Conservation (phyloP, 495 filamentous ascomycete species). For the Trichodelitschia bisporula region DNA sequence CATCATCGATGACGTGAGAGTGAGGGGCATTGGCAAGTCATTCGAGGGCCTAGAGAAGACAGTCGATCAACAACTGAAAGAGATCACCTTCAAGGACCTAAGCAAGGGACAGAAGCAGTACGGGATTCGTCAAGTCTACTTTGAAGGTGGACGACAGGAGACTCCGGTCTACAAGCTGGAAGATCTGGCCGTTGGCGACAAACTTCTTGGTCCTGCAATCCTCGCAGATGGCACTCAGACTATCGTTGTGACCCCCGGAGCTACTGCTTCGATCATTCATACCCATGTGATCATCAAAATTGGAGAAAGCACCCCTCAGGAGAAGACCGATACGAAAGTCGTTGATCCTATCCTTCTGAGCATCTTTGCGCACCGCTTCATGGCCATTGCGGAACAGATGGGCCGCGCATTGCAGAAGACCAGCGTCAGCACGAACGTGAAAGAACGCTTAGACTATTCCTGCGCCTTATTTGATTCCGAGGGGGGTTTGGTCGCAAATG, state of each 20-base stretch:
- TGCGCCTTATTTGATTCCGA: conserved; percentile 81
- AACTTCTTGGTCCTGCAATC: conserved; percentile 65
- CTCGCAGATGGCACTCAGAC: conserved; percentile 91
- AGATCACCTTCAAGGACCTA: conserved; percentile 27
- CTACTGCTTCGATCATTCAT: conserved; percentile 45
- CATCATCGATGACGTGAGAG: conserved; percentile 78
- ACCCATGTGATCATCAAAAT: conserved; percentile 55
- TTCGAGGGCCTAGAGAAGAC: conserved; percentile 56
- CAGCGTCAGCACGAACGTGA: conserved; percentile 92
- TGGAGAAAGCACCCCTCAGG: conserved; percentile 28
- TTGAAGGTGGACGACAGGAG: conserved; percentile 47
- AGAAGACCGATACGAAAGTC: conserved; percentile 23
- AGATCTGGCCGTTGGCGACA: conserved; percentile 50
- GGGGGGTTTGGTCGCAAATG: conserved; percentile 86
- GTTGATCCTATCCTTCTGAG: conserved; percentile 79
- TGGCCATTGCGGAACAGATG: conserved; percentile 99
- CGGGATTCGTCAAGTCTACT: conserved; percentile 35
- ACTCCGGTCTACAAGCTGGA: conserved; percentile 73
- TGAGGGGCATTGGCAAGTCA: conserved; percentile 70
- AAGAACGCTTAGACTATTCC: conserved; percentile 89
- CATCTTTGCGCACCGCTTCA: conserved; percentile 92
- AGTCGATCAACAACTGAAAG: conserved; percentile 52
- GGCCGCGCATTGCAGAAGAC: conserved; percentile 90
- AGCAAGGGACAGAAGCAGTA: conserved; percentile 29
- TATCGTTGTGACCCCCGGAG: conserved; percentile 67